phyloP scores from a whole-genome alignment of 345 rosid species.

The Mercurialis annua region DNA sequence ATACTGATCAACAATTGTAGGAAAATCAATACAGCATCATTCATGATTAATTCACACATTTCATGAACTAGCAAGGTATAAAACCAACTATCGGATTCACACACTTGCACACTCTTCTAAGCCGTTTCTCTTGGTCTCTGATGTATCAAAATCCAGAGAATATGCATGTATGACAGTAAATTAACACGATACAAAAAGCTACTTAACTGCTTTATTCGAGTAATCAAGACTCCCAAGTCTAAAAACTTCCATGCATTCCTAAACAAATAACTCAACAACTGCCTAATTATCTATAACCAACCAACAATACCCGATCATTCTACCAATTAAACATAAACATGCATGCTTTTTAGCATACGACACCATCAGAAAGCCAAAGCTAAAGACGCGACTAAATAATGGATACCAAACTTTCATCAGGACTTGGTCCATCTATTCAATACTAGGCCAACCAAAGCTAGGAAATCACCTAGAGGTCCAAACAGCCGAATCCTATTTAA shows the following conservation, averaged over 20 bases:
- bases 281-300: background rate
- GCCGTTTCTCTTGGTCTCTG: background rate
- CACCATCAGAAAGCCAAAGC: too few relatives aligned
- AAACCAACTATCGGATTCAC: background rate
- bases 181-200: background rate
- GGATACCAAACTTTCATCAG: too few relatives aligned
- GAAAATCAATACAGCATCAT: background rate
- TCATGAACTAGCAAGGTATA: background rate
- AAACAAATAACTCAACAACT: background rate
- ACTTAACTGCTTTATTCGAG: background rate
- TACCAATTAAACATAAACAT: too few relatives aligned
- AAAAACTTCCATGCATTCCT: too few relatives aligned
- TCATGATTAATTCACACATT: background rate
- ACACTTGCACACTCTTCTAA: background rate
- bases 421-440: too few relatives aligned
- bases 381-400: too few relatives aligned
- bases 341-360: too few relatives aligned
- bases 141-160: background rate
- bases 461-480: too few relatives aligned
- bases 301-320: too few relatives aligned
- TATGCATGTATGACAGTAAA: background rate
- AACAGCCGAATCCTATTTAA: too few relatives aligned
- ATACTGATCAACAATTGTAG: slow-evolving; percentile 22
- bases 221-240: background rate
- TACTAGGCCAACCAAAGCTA: too few relatives aligned